A percentile compares a stretch with the other conserved stretches of the same genome.
Evolutionary conservation across 495 filamentous ascomycete genomes (phyloP).

Genomic region (Penicillium pulvis): DNA sequence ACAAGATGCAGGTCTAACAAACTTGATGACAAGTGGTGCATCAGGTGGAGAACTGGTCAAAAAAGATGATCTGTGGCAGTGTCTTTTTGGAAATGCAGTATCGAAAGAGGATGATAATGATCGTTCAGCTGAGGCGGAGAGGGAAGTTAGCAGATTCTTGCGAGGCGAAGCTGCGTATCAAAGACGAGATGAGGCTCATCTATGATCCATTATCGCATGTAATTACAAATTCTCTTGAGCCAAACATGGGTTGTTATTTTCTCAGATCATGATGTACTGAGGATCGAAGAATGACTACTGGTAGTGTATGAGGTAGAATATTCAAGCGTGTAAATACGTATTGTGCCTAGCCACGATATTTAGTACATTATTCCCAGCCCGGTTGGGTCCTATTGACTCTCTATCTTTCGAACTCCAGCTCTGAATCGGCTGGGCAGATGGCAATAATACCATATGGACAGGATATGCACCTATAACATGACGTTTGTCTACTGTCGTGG

Average conservation of each 20-base stretch:
- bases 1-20: conserved; percentile 64
- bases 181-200: conserved; percentile 24
- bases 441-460: no score
- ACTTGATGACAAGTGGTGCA: conserved; percentile 67
- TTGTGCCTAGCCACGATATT: no score
- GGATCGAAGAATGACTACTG: no score
- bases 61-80: conserved; percentile 83
- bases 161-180: conserved; percentile 51
- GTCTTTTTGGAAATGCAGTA: conserved; percentile 67
- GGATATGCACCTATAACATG: no score
- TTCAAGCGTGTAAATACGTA: no score
- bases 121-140: conserved; percentile 30
- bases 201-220: not conserved
- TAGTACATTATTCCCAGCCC: no score
- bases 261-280: no score
- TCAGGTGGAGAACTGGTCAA: conserved; percentile 80
- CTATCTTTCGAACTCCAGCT: no score
- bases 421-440: no score
- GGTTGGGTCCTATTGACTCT: no score
- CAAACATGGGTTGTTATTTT: not conserved
- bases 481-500: not conserved
- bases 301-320: no score
- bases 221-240: not conserved
- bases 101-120: conserved; percentile 24
- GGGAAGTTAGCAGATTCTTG: conserved; percentile 47